A percentile compares a stretch with the other conserved stretches of the same genome.
Evolutionary conservation across 2,329 filamentous ascomycete genomes (phyloP).

Genomic region (Septoria linicola): DNA sequence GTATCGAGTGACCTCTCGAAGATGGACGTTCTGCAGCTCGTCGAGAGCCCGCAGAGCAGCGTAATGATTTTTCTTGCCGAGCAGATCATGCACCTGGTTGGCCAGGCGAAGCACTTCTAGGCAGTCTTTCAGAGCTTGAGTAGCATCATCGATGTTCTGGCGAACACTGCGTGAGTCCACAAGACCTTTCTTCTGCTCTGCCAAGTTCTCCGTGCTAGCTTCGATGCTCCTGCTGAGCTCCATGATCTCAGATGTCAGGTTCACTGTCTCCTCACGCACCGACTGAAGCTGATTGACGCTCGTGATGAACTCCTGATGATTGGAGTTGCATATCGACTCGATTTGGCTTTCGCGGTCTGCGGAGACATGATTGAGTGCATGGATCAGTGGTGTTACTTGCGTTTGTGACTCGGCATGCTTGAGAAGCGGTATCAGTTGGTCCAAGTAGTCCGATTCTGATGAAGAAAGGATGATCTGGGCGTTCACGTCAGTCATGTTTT

Average conservation of each 20-base stretch:
- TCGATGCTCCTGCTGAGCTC: constrained; percentile 93
- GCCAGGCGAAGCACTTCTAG: constrained; percentile 88
- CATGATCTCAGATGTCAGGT: constrained; percentile 85
- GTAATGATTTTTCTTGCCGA: constrained; percentile 93
- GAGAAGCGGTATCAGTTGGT: constrained; percentile 90
- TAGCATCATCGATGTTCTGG: constrained; percentile 93
- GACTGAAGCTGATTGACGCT: constrained; percentile 93
- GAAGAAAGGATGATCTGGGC: constrained; percentile 84
- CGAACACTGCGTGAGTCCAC: constrained; percentile 89
- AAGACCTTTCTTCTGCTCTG: constrained; percentile 88
- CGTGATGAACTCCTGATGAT: constrained; percentile 92
- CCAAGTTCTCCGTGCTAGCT: constrained; percentile 87
- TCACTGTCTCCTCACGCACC: constrained; percentile 86
- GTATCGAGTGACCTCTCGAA: constrained; percentile 91
- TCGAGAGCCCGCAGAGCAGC: constrained; percentile 89
- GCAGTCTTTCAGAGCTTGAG: constrained; percentile 83
- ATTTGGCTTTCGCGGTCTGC: constrained; percentile 87
- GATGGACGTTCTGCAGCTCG: constrained; percentile 92
- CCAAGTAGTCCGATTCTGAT: constrained; percentile 89
- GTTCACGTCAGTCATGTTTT: constrained; percentile 18
- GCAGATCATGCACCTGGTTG: constrained; percentile 89
- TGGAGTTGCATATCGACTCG: constrained; percentile 88
- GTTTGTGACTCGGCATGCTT: constrained; percentile 79
- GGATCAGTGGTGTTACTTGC: constrained; percentile 65
- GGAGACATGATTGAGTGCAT: constrained; percentile 77